Base-by-base conservation (phyloP, 75 land plant species). In the Pinus tabuliformis region DNA sequence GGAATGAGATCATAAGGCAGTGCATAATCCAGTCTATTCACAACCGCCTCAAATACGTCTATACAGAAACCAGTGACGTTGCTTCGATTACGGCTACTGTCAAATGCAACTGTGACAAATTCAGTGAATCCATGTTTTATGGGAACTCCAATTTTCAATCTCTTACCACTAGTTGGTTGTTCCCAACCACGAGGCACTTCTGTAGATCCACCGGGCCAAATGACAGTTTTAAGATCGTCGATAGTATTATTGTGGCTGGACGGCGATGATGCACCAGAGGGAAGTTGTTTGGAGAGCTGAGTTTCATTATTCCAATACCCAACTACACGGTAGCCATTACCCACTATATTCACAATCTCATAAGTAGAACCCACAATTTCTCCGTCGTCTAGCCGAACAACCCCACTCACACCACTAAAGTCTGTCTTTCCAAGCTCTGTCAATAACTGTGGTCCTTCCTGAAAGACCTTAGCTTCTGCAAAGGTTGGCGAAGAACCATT, bases 1-100 rank as follows among this genome's bases (percentile, higher is more conserved):
- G 86, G 75, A 56, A 84, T 22, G 36, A 80, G 88, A 13, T 88
- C 84, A 64, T 84, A 85, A 15, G 86, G 57, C 9, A 94, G 62
- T 17, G 86, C 76, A 72, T 95, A 95, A 4, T 93, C 91, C 22
- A 91, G 74, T n/a, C 22, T 20, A 5, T 36, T 57, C 63, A 89
- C 73, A 1, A 82, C 90, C 12, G 83, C 83, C 4, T 87, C 28
- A 28, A 91, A 91, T 1, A 91, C 83, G 28, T 89, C 92, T 36
- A 89, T 91, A 70, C 80, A 82, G 74, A 78, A 89, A 5, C 91
- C 86, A 1, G 72, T 75, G 20, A 80, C 80, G 18, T 14, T 71
- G 3, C 73, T 62, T n/a, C 58, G 16, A 13, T 74, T 74, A 14
- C 42, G 28, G 6, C 16, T 28, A 8, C 21, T 57, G 58, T 72